These are phyloP conservation scores for Pythium biforme DNA, from an alignment of 352 stramenopile genomes.

Conservation along the genomic window DNA sequence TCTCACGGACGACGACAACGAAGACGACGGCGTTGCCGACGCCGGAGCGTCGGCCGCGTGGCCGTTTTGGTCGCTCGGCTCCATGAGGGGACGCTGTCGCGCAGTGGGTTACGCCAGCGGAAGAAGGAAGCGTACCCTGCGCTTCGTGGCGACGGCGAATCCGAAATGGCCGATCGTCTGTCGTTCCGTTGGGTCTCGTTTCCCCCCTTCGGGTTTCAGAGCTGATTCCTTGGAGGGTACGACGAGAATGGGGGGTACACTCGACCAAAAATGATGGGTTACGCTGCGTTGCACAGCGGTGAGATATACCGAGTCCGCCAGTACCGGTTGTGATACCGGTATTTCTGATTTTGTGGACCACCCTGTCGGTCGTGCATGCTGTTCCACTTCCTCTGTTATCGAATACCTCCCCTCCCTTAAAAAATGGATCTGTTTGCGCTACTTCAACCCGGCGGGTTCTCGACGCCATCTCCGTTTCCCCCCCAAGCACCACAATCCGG, in stretches of 20 bases:
- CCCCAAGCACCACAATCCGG: constrained; percentile 19
- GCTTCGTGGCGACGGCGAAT: no score
- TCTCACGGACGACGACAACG: background rate
- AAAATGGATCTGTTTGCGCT: constrained; percentile 24
- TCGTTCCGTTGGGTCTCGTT: no score
- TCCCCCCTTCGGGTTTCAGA: no score
- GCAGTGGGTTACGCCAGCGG: background rate
- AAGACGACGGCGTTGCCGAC: background rate
- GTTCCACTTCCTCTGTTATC: constrained; percentile 4
- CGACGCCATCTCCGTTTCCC: background rate
- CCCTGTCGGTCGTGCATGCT: background rate
- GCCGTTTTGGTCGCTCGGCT: background rate
- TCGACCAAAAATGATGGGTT: constrained; percentile 4
- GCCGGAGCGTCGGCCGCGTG: background rate
- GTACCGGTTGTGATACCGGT: constrained; percentile 1
- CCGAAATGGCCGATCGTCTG: no score
- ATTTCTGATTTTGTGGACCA: background rate
- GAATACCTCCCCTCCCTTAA: constrained; percentile 7
- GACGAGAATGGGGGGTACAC: no score
- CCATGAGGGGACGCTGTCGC: background rate
- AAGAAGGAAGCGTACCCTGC: background rate
- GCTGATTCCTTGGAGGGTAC: no score
- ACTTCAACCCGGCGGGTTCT: constrained; percentile 13
- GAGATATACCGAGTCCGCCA: background rate
- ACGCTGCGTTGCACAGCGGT: background rate